Base-by-base conservation (phyloP, 2,329 filamentous ascomycete genomes). In the Fusarium fujikuroi region DNA sequence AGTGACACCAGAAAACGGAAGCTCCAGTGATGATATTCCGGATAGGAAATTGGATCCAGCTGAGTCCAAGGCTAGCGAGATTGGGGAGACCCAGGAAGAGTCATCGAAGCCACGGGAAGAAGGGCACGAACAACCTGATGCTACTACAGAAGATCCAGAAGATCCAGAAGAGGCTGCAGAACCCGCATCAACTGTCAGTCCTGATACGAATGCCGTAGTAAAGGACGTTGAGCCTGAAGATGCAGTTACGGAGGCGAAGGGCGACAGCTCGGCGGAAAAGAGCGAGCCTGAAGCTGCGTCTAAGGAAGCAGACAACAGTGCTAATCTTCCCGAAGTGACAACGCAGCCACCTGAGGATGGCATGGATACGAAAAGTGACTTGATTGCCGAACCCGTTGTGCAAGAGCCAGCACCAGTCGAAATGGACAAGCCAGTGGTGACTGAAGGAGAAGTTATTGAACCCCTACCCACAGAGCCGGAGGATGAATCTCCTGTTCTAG, bases 401-500 rank as follows among this genome's bases (percentile, higher is more conserved):
- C 36, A 70, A 37, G 61, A 70, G 37, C 34, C 65, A 34, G 21
- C 23, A 7, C 28, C 49, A 25, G 16, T 37, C 18, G 42, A 70
- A 42, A 39, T 37, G 32, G 66, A 52, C 5, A 32, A 59, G 23
- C 23, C 53, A 16, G 53, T 50, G 11, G 32, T 53, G 36, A 25
- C 37, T 15, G 36, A 54, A 50, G 62, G 56, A 47, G 58, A 68
- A 37, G 59, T 28, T 16, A 37, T 57, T 15, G 59, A 44, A 42
- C n/a, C 57, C 47, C 37, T 19, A 37, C 37, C 28, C 32, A 60
- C 40, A 19, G 44, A 70, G 44, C 25, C 40, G 25, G 37, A 56
- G n/a, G 59, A 66, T 25, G 66, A 74, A 21, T 9, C 32, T 28
- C 40, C 32, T 36, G 12, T 50, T n/a, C 32, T 66, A 28, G 75